Evolutionary conservation across 2,329 filamentous ascomycete genomes (phyloP).

Genomic region (Nemania diffusa): DNA sequence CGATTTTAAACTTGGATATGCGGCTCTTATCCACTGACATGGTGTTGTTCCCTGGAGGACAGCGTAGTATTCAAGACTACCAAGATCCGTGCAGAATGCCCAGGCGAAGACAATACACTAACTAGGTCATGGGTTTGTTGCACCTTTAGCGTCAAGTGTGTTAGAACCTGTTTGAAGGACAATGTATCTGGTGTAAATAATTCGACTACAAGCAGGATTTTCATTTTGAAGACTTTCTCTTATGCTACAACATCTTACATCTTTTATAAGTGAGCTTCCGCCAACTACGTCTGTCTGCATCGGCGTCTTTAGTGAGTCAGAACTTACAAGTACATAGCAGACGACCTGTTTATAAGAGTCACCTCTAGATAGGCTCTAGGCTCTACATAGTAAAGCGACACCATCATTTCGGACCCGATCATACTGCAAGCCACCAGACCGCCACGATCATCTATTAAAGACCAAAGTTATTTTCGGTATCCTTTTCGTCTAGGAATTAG

Average conservation of each 20-base stretch:
- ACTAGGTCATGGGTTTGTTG: neutral
- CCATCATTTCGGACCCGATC: neutral
- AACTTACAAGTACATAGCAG: too few species aligned
- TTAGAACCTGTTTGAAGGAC: too few species aligned
- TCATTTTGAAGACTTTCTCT: neutral
- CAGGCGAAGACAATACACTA: too few species aligned
- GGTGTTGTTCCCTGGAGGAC: neutral
- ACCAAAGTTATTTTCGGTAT: neutral
- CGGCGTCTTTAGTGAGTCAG: slow-evolving; percentile 23
- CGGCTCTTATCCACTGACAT: slow-evolving; percentile 25
- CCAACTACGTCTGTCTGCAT: neutral
- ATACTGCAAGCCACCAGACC: neutral
- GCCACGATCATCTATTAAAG: neutral
- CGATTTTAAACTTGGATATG: slow-evolving; percentile 39
- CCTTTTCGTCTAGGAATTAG: neutral
- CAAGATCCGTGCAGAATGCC: neutral
- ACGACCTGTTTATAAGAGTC: too few species aligned
- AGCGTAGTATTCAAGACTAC: neutral
- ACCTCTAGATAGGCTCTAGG: neutral
- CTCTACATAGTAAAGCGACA: slow-evolving; percentile 2
- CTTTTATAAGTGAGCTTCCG: neutral
- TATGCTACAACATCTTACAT: neutral
- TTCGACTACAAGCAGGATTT: neutral
- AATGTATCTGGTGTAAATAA: neutral
- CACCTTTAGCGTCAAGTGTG: neutral